Evolutionary conservation across 164 flowering plant species (phyloP), one percentile per base, ranked within the genome.

Genomic region (Hamamelis virginiana): DNA sequence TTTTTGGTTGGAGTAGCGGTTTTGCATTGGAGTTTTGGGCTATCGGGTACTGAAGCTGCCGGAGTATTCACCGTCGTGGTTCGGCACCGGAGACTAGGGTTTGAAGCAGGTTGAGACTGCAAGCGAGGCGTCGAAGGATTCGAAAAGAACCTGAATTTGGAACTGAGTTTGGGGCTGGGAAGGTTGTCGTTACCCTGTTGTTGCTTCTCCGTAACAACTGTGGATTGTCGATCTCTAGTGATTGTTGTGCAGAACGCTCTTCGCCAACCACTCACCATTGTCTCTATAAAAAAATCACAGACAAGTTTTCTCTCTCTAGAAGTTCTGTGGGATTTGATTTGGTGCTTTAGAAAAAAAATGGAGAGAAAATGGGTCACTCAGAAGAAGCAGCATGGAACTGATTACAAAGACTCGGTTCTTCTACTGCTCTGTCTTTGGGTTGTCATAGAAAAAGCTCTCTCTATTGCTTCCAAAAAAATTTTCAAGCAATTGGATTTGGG

Each of bases 11-110:
- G 50, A 41, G 47, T 48, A 33, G 61, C n/a, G 8, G 78, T 75
- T 75, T 79, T 87, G 85, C 90, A 86, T 28, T 75, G 84, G 28
- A 86, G 82, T 67, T 77, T 84, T 3, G 94, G 91, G 59, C 84
- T 85, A 5, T 73, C 79, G 18, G 81, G 74, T 6, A 64, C 62
- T 0, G 84, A 67, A 1, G 78, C 25, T 0, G 83, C 33, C 2
- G 74, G 41, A 1, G 70, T 38, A 23, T 67, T 57, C 2, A 66
- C 52, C 14, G 78, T 13, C 15, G 75, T 52, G 57, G 86, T 83
- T 22, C 76, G 75, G 70, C 87, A 86, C 0, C 84, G 82, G 76
- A 86, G 84, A 12, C 51, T 62, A 9, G 86, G 72, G 45, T 58
- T 70, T 14, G 81, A 51, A 0, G 61, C 70, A 0, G 74, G 74